Percentiles rank a stretch among this genome's conserved stretches.
Conservation (phyloP, 2,329 filamentous ascomycete species). For the Clonostachys sp. region DNA sequence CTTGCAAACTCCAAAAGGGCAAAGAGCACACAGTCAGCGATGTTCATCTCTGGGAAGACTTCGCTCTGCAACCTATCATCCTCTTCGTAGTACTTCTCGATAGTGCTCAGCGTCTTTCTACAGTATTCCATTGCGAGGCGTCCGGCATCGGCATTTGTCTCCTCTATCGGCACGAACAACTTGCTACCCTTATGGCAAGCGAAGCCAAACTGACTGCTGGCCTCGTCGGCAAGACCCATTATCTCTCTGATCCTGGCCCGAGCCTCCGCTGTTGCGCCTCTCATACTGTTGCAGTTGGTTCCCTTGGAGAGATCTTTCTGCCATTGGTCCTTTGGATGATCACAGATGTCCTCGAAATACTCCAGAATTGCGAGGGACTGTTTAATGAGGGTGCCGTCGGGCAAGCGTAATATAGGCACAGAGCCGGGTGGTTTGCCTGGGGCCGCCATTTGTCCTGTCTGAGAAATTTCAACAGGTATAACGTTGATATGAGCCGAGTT, state of each 20-base stretch:
- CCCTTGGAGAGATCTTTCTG: background rate
- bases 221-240: background rate
- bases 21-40: conserved; percentile 1
- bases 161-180: background rate
- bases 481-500: background rate
- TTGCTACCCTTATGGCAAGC: background rate
- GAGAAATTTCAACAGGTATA: background rate
- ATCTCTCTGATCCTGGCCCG: background rate
- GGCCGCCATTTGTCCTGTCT: conserved; percentile 2
- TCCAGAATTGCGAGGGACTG: conserved; percentile 14
- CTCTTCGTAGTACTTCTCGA: background rate
- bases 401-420: conserved; percentile 9
- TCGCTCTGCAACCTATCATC: background rate
- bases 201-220: background rate
- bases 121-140: background rate
- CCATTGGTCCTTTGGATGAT: conserved; percentile 8
- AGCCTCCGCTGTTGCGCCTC: background rate
- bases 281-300: background rate
- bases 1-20: background rate
- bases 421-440: conserved; percentile 11
- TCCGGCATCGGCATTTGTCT: background rate
- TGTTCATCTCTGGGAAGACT: background rate
- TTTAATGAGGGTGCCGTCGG: conserved; percentile 10
- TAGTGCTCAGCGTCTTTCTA: background rate
- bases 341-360: conserved; percentile 14